A percentile compares a stretch with the other conserved stretches of the same genome.
Evolutionary conservation across 768 basidiomycete genomes (phyloP).

Genomic region (Mycena pura): DNA sequence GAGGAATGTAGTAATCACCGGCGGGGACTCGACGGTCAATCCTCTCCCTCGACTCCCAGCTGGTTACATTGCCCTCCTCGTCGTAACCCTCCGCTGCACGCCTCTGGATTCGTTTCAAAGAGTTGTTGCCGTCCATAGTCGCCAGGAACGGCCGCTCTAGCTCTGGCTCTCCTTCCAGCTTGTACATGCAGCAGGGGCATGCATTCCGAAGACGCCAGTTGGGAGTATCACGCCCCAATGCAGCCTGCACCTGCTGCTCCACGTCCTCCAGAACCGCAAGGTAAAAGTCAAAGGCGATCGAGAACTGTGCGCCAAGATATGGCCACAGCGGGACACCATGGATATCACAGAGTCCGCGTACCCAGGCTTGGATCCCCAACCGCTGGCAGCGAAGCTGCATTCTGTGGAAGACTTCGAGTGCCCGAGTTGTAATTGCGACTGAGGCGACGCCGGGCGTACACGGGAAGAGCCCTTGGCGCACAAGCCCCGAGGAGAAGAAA

Average conservation of each 20-base stretch:
- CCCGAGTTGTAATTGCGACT: slow-evolving; percentile 11
- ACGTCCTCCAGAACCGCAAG: slow-evolving; percentile 14
- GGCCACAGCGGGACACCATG: slow-evolving; percentile 20
- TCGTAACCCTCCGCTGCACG: slow-evolving; percentile 7
- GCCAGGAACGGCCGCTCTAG: slow-evolving; percentile 24
- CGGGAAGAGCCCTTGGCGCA: slow-evolving; percentile 20
- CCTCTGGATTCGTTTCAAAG: slow-evolving; percentile 22
- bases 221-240: slow-evolving; percentile 24
- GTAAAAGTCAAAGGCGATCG: slow-evolving; percentile 29
- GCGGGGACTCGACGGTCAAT: background rate
- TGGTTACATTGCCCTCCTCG: background rate
- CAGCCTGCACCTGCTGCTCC: background rate
- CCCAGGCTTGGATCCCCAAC: slow-evolving; percentile 21
- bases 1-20: slow-evolving; percentile 9
- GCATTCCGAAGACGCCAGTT: too few species aligned
- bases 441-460: background rate
- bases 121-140: slow-evolving; percentile 34
- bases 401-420: slow-evolving; percentile 18
- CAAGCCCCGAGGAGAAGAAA: slow-evolving; percentile 3
- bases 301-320: too few species aligned
- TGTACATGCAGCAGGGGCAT: slow-evolving; percentile 32
- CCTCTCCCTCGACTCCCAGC: slow-evolving; percentile 9
- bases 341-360: slow-evolving; percentile 17
- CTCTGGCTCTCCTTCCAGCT: slow-evolving; percentile 27
- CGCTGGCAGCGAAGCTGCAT: slow-evolving; percentile 16